Evolutionary conservation across 2,329 filamentous ascomycete species (phyloP).

Genomic region (Ophiostoma ips): DNA sequence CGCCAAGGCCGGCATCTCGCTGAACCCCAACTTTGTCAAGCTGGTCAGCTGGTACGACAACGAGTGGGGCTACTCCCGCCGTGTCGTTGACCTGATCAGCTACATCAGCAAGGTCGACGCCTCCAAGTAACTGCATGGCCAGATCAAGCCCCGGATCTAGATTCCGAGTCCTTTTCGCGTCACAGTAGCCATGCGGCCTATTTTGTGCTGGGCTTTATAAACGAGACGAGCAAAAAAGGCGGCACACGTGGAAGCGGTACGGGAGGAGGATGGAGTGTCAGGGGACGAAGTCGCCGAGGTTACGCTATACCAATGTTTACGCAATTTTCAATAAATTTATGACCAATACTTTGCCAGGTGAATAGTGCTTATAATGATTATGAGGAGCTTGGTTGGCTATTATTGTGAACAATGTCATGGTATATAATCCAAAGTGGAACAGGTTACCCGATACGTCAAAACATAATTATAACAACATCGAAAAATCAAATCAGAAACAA

Average conservation of each 20-base stretch:
- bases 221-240: neutral
- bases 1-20: slow-evolving; percentile 95
- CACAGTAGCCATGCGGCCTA: neutral
- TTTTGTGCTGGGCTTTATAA: neutral
- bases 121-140: slow-evolving; percentile 28
- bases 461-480: too few species aligned
- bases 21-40: slow-evolving; percentile 99
- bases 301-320: neutral
- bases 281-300: neutral
- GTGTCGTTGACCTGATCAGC: slow-evolving; percentile 68
- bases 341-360: too few species aligned
- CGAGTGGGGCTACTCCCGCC: slow-evolving; percentile 99
- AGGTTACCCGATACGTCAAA: too few species aligned
- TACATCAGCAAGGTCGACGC: slow-evolving; percentile 69
- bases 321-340: neutral
- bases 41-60: slow-evolving; percentile 98
- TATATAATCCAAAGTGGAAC: too few species aligned
- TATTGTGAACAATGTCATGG: too few species aligned
- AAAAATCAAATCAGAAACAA: neutral
- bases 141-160: slow-evolving; percentile 7
- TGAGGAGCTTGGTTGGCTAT: too few species aligned
- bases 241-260: neutral
- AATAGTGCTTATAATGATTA: too few species aligned
- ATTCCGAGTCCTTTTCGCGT: neutral
- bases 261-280: too few species aligned